Evolutionary conservation across 345 rosid species (phyloP).

Genomic region (Hibiscus syriacus): DNA sequence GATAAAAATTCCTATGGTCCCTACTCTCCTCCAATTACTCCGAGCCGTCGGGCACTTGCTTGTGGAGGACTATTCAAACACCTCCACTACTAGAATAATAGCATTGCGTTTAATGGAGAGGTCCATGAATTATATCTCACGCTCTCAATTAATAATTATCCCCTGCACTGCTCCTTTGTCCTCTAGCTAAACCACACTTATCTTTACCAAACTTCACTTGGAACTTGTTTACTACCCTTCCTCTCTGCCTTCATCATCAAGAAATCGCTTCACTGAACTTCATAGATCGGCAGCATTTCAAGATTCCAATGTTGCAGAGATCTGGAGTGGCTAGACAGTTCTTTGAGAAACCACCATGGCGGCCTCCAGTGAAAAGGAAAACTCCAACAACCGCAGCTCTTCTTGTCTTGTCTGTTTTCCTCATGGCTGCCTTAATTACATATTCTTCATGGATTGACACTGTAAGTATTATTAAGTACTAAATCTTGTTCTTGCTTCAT

Average conservation of each 20-base stretch:
- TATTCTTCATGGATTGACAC: conserved; percentile 18
- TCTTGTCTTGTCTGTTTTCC: conserved; percentile 17
- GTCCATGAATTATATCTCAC: neutral
- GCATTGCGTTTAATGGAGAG: neutral
- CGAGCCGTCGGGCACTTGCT: neutral
- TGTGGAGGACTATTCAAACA: too few species aligned
- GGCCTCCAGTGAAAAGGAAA: conserved; percentile 9
- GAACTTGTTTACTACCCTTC: neutral
- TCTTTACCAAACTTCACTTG: neutral
- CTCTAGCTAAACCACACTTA: neutral
- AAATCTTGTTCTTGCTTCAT: neutral
- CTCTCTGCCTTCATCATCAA: neutral
- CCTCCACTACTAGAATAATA: neutral
- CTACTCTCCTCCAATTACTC: neutral
- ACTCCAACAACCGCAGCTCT: conserved; percentile 16
- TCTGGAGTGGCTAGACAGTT: conserved; percentile 6
- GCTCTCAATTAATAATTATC: neutral
- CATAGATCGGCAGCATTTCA: neutral
- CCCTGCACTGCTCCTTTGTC: neutral
- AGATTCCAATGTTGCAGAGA: conserved; percentile 7
- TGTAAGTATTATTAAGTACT: conserved; percentile 24
- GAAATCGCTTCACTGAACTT: neutral
- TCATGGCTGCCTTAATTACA: conserved; percentile 15
- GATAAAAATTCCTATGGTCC: neutral
- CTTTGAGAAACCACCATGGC: conserved; percentile 9